phyloP scores from a whole-genome alignment of 164 flowering plant species.

The Malania oleifera region DNA sequence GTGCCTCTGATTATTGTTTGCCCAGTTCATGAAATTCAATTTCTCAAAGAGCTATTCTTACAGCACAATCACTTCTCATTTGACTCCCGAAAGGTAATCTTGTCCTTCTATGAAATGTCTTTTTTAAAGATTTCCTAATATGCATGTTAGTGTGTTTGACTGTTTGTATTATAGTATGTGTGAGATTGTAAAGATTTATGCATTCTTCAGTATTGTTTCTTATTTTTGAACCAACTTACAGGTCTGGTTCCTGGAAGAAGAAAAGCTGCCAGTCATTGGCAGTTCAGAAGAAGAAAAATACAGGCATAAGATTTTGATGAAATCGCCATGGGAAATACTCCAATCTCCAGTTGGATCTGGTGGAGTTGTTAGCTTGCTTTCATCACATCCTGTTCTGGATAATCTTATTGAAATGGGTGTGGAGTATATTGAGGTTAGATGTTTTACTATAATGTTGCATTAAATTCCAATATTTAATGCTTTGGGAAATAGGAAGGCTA shows the following conservation, averaged over 20 bases:
- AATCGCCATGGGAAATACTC: conserved; percentile 90
- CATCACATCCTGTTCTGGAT: conserved; percentile 45
- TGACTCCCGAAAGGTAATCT: conserved; percentile 58
- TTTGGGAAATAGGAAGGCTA: too few relatives aligned
- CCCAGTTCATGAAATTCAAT: conserved; percentile 34
- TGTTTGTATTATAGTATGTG: not conserved
- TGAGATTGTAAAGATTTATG: not conserved
- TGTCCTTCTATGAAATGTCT: not conserved
- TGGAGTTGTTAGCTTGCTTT: conserved; percentile 63
- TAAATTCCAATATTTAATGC: too few relatives aligned
- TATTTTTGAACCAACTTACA: conserved; percentile 17
- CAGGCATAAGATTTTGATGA: conserved; percentile 64
- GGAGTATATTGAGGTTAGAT: conserved; percentile 71
- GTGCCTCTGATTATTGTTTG: conserved; percentile 62
- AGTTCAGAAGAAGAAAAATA: conserved; percentile 32
- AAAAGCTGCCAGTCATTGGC: conserved; percentile 72
- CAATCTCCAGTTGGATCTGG: conserved; percentile 80
- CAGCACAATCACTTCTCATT: conserved; percentile 59
- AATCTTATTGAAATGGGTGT: conserved; percentile 47
- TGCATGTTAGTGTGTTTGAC: not conserved
- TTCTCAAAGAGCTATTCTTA: conserved; percentile 37
- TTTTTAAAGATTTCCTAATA: not conserved
- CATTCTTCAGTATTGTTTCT: not conserved
- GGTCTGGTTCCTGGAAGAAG: conserved; percentile 86
- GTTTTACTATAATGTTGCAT: too few relatives aligned